Percentiles rank a stretch among this genome's conserved stretches.
phyloP scores from a whole-genome alignment of 176 grass and related monocot genomes.

The Echinochloa phyllopogon region DNA sequence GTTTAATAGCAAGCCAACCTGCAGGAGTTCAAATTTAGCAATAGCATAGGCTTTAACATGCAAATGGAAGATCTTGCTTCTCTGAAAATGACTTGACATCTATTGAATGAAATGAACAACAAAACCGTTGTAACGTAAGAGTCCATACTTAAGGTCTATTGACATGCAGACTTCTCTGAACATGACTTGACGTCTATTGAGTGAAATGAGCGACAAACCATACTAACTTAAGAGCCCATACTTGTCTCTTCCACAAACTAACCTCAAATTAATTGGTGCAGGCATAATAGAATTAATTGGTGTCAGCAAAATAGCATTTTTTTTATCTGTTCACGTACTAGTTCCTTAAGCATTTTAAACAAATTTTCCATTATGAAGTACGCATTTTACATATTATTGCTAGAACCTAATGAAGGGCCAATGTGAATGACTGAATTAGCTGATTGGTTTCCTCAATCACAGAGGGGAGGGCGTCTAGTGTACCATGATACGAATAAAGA shows the following conservation, averaged over 20 bases:
- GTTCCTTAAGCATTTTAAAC: slow-evolving; percentile 4
- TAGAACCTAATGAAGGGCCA: neutral
- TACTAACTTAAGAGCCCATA: no score
- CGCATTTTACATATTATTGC: neutral
- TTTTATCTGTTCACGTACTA: neutral
- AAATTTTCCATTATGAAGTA: neutral
- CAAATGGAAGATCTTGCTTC: neutral
- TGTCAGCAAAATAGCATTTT: neutral
- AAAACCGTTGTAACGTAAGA: neutral
- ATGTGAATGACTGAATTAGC: neutral
- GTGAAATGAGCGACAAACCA: neutral
- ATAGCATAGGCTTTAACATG: neutral
- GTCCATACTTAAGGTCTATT: neutral
- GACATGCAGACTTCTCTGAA: neutral
- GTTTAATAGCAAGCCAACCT: neutral
- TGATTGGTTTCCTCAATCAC: neutral
- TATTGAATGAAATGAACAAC: neutral
- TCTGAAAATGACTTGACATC: neutral
- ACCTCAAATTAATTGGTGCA: neutral
- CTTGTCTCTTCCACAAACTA: neutral
- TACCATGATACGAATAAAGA: neutral
- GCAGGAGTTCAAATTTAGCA: neutral
- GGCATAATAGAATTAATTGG: neutral
- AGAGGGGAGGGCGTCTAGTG: neutral
- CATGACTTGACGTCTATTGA: neutral